Evolutionary conservation across 441 rosid species (phyloP), one percentile per base, ranked within the genome.

Genomic region (Flueggea neowawraea): DNA sequence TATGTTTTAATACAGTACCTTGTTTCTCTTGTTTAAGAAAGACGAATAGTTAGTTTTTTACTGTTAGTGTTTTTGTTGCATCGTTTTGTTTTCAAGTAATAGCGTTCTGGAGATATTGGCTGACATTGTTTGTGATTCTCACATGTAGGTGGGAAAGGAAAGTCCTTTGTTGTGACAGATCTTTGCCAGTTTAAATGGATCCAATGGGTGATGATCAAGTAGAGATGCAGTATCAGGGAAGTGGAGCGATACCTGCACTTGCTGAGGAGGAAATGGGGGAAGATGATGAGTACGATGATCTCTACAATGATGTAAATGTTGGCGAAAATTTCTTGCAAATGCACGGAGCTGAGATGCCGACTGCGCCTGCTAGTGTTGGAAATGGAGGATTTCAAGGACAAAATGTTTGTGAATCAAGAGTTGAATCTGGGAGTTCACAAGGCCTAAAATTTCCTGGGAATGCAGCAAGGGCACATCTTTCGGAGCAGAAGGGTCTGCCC

Each of bases 211-310:
- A 81, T 39, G 88, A 86, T 61, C 85, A 78, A 70, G 69, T 72
- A 49, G 82, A 83, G 85, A 75, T 76, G 72, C 83, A 75, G 58
- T 86, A 81, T 75, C 98, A 90, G 68, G 95, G 96, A 55, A 77
- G 86, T 59, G 98, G 90, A 67, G 86, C 99, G 49, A 94, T 94
- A 62, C 89, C 97, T 62, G 97, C 99, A 22, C 80, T 89, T 14
- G 96, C 81, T 15, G 90, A 82, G 47, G 87, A 87, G 70, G 82
- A 72, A 57, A 63, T 91, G 76, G 97, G 89, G 39, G 92, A 90
- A 62, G 96, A 88, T 9, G 96, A 89, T 41, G 98, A 91, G 62
- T 92, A 84, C 22, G 94, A 92, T 63, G 95, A 92, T 71, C 80
- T 87, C 32, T 89, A 92, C 60, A 89, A 82, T 66, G 95, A 92